Conservation (phyloP, 306 rosid species). For the Biancaea sappan region DNA sequence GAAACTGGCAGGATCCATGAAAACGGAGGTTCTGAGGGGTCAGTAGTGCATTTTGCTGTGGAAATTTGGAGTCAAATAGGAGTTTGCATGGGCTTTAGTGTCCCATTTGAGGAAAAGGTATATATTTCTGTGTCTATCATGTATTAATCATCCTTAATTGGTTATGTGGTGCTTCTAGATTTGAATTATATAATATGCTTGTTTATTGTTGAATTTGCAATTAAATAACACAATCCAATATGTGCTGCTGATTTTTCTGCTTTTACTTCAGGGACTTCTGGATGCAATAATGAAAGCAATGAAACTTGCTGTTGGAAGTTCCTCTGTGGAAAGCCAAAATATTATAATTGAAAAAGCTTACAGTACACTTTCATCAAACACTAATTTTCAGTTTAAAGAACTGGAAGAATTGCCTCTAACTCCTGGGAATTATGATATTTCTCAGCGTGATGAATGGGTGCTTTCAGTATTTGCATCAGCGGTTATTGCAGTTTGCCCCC, state of each 20-base stretch:
- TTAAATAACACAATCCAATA: constrained; percentile 19
- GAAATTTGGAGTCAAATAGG: constrained; percentile 69
- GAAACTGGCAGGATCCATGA: constrained; percentile 64
- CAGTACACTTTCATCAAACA: constrained; percentile 55
- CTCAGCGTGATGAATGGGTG: constrained; percentile 62
- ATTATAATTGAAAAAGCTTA: constrained; percentile 67
- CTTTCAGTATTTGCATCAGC: constrained; percentile 82
- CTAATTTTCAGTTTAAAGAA: constrained; percentile 50
- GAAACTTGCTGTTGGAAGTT: constrained; percentile 68
- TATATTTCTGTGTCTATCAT: constrained; percentile 33
- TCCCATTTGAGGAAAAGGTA: constrained; percentile 60
- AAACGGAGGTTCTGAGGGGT: constrained; percentile 63
- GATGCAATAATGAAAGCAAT: constrained; percentile 71
- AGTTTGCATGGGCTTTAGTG: constrained; percentile 43
- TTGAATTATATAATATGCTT: background rate
- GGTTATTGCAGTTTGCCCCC: constrained; percentile 60
- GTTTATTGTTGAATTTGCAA: constrained; percentile 25
- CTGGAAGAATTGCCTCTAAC: constrained; percentile 55
- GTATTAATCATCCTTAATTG: constrained; percentile 13
- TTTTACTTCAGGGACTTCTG: constrained; percentile 68
- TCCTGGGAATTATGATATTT: constrained; percentile 47
- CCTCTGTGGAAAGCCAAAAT: constrained; percentile 72
- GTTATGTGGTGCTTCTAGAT: background rate
- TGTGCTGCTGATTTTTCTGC: constrained; percentile 30
- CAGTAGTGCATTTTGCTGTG: constrained; percentile 57